Evolutionary conservation across 768 basidiomycete species (phyloP), one percentile per base, ranked within the genome.

Genomic region (Pseudohyphozyma bogoriensis): DNA sequence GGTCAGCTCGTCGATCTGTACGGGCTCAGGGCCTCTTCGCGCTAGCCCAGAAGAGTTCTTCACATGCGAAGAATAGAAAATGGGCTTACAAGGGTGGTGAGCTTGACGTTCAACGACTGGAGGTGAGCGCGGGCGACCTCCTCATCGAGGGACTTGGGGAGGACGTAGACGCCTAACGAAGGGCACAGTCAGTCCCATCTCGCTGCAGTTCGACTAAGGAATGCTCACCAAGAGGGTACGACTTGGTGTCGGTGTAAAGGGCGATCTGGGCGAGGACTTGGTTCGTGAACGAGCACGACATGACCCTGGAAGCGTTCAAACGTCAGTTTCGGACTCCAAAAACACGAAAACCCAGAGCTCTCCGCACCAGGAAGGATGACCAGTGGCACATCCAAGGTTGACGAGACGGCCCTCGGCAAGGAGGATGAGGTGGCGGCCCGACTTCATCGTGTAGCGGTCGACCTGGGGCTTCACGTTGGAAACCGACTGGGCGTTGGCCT

Each of bases 271-370:
- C 93, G 70, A 99, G 81, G 64, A 91, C 88, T 77, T 99, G 95
- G 82, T 99, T 99, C 73, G 89, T 78, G 80, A 99, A 99, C 45
- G 95, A 99, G 81, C 92, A 97, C 22, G 93, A 97, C 95, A 99
- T 99, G 78, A 99, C 95, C 77, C 92, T 96, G 46, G 93, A 97
- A 37, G 95, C 93, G 77, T 99, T n/a, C n/a, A n/a, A n/a, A n/a
- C n/a, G n/a, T n/a, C n/a, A n/a, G n/a, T n/a, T n/a, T n/a, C n/a
- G n/a, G n/a, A n/a, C n/a, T n/a, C n/a, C n/a, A n/a, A n/a, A n/a
- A n/a, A n/a, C n/a, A n/a, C n/a, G n/a, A n/a, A n/a, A n/a, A n/a
- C n/a, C n/a, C n/a, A n/a, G n/a, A n/a, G n/a, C n/a, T n/a, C n/a
- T n/a, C n/a, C n/a, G n/a, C n/a, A n/a, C n/a, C n/a, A n/a, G n/a